Evolutionary conservation across 495 filamentous ascomycete genomes (phyloP), one percentile per base, ranked within the genome.

Genomic region (Penicillium parvum): DNA sequence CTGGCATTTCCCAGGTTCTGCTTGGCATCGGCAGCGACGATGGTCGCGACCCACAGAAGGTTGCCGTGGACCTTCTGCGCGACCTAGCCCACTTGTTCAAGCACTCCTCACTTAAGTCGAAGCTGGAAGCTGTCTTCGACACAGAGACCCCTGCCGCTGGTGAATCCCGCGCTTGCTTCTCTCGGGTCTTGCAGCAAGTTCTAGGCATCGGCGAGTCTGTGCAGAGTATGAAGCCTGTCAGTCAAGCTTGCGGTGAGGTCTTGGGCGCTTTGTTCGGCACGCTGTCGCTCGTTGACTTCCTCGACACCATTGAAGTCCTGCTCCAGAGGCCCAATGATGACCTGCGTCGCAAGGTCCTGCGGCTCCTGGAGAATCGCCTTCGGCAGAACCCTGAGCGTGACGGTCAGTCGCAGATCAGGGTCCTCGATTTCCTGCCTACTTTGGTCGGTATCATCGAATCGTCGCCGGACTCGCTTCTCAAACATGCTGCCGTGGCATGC

Each of bases 221-320:
- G 45, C 79, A 78, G 54, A 68, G 53, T 29, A 80, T 76, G 59
- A 83, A 79, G 60, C 64, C 61, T 44, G 68, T 90, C 7, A 75
- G 81, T 50, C 76, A 74, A 52, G 72, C 77, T 27, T 83, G 82
- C 52, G 77, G 75, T 21, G 79, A 87, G 22, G 76, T 86, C 5
- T 71, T 96, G 35, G 76, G 84, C 20, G 77, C 82, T 20, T 68
- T 92, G 5, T 74, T 98, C 12, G 78, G 84, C 35, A 77, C 94
- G 11, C 71, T 95, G 32, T 88, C 89, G 3, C 86, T 85, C 6
- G 72, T 78, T 26, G 86, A 95, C 63, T 88, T 96, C 65, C 79
- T 95, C 52, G 83, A 85, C 53, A 85, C 86, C 14, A 82, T 91
- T 30, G 85, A 90, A 46, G 74, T 77, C 12, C 68, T 98, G 22